phyloP scores from a whole-genome alignment of 179 eudicot species.

The Corrigiola litoralis region DNA sequence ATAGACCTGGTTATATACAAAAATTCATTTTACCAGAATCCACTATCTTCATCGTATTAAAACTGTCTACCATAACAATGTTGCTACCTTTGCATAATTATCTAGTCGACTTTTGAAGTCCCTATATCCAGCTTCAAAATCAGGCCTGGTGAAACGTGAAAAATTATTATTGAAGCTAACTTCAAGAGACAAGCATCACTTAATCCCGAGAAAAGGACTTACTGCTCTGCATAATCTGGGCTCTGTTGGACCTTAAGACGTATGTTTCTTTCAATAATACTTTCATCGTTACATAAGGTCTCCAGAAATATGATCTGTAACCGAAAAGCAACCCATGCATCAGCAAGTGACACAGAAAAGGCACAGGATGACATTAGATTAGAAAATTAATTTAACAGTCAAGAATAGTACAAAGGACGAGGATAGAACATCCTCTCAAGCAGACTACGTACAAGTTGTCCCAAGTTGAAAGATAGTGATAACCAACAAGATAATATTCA shows the following conservation, averaged over 20 bases:
- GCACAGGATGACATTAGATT: too few relatives aligned
- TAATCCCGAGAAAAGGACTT: slow-evolving; percentile 24
- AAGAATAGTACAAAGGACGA: too few relatives aligned
- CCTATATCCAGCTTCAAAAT: slow-evolving; percentile 93
- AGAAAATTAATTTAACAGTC: too few relatives aligned
- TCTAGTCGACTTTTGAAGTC: slow-evolving; percentile 89
- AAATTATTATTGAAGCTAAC: slow-evolving; percentile 9
- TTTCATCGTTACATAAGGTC: slow-evolving; percentile 75
- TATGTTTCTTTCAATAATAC: slow-evolving; percentile 90
- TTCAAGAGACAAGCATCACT: background rate
- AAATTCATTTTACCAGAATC: background rate
- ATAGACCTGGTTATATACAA: slow-evolving; percentile 53
- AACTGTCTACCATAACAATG: background rate
- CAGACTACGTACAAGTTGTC: too few relatives aligned
- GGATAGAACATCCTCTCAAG: too few relatives aligned
- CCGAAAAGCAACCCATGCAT: background rate
- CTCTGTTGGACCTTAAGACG: slow-evolving; percentile 98
- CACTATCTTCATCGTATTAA: background rate
- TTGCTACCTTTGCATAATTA: slow-evolving; percentile 78
- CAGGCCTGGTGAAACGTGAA: slow-evolving; percentile 61
- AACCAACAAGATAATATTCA: too few relatives aligned
- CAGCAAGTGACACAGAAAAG: background rate
- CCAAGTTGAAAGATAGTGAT: too few relatives aligned
- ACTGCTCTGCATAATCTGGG: slow-evolving; percentile 98
- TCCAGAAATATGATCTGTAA: slow-evolving; percentile 92